Base-by-base conservation (phyloP, 768 basidiomycete genomes). In the Phylloporus scabripes region DNA sequence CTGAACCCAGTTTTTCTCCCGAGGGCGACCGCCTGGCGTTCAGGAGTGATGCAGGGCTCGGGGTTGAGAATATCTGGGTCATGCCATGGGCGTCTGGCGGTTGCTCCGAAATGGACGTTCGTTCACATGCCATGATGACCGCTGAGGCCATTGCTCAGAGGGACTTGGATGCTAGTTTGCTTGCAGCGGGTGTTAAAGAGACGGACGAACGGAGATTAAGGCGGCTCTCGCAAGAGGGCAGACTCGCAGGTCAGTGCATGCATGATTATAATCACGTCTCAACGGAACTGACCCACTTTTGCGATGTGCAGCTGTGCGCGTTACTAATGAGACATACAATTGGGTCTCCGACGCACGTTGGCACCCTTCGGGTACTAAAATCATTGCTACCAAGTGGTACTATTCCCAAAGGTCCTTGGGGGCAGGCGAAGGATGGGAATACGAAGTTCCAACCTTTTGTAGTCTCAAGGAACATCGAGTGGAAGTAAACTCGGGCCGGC, bases 371-470 rank as follows among this genome's bases (percentile, higher is more conserved):
- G 82, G 82, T 1, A 56, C 64, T 26, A 80, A 74, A 54, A 64
- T 87, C 15, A 68, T 87, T 46, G 83, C 85, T n/a, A 87, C 85
- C 10, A 87, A 87, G 61, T 85, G 85, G 85, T 87, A 85, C 54
- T 85, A 80, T 21, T 80, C 79, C 5, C 54, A 44, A 4, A 78
- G 85, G 7, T 82, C 80, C 43, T 69, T 87, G 28, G 83, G 82
- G 31, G 84, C 83, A 1, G 84, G 83, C 2, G 86, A 87, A 70
- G 82, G 79, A 36, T 87, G 85, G 86, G 74, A 80, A 59, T 87
- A 82, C 51, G 41, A 64, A 6, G 71, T 83, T 21, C 82, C 82
- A 21, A 12, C 43, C 10, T 34, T 57, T 8, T 15, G 29, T 4
- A 38, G 54, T 18, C 18, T 18, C 20, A 43, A 49, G 43, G 51